Base-by-base conservation (phyloP, 1,284 basidiomycete species). In the Heterobasidion occidentale region DNA sequence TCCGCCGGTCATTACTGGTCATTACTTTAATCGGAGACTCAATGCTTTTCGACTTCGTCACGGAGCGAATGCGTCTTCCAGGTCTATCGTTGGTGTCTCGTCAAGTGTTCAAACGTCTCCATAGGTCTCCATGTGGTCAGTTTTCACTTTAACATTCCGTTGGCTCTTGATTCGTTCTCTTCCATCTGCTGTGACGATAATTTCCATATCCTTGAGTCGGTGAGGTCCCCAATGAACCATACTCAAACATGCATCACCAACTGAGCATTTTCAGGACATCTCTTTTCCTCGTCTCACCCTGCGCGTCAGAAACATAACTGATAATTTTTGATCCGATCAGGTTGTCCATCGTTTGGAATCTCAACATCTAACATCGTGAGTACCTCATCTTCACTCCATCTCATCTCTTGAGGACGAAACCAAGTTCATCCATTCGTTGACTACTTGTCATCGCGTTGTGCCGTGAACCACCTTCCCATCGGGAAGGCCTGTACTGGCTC, bases 351-450 rank as follows among this genome's bases (percentile, higher is more conserved):
- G 2, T 51, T 7, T 12, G 15, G 7, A 27, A n/a, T 46, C n/a
- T 46, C 33, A n/a, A 17, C 35, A 3, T 36, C 19, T 14, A 51
- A 51, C 38, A 42, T 51, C 27, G 50, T 51, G 50, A 51, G 50
- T 36, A 35, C 50, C 35, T 3, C 4, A 27, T n/a, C 1, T 27
- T 33, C 45, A 17, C 11, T 35, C 14, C 36, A 45, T 27, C 11
- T 46, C 15, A 34, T 12, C 46, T 54, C 51, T 52, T 33, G 53
- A 67, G 65, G 72, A 77, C 69, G 81, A 85, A 84, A 84, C 74
- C 65, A 79, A 86, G 83, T 86, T 86, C 76, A 86, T 86, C 83
- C 83, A 86, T 86, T 86, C 84, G 75, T 86, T 84, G 83, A 86
- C 47, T 58, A 51, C 58, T 57, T 46, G 61, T 46, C 38, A 5